A percentile compares a stretch with the other conserved stretches of the same genome.
These are phyloP conservation scores for Cladosporium sp. DNA, from an alignment of 2,329 filamentous ascomycete species.

Conservation along the genomic window DNA sequence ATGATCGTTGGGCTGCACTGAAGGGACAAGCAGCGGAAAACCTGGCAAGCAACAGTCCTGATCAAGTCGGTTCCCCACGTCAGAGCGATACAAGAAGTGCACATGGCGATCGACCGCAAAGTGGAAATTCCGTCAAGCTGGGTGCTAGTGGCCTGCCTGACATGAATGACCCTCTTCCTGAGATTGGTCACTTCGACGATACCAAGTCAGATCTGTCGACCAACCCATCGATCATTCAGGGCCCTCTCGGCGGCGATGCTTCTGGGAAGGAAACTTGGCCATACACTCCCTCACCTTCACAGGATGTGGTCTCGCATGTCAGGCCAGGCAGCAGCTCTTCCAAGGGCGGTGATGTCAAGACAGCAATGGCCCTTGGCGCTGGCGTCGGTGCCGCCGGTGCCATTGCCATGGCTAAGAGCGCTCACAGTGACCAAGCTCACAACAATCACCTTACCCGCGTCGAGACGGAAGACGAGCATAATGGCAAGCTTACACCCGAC, in stretches of 20 bases:
- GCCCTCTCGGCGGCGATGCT: conserved; percentile 63
- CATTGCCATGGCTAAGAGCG: conserved; percentile 24
- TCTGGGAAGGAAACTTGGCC: conserved; percentile 50
- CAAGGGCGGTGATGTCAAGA: conserved; percentile 23
- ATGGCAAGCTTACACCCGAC: conserved; percentile 41
- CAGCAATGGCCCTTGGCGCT: conserved; percentile 28
- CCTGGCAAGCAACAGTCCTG: conserved; percentile 23
- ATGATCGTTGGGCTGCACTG: conserved; percentile 40
- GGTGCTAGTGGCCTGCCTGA: conserved; percentile 70
- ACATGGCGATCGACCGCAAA: conserved; percentile 38
- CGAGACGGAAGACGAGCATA: conserved; percentile 37
- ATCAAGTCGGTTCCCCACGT: conserved; percentile 47
- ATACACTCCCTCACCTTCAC: conserved; percentile 34
- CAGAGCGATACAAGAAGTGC: conserved; percentile 45
- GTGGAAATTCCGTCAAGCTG: conserved; percentile 51
- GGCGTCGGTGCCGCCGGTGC: conserved; percentile 29
- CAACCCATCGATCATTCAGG: conserved; percentile 81
- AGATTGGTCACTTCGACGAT: conserved; percentile 67
- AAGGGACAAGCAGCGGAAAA: conserved; percentile 45
- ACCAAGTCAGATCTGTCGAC: conserved; percentile 69
- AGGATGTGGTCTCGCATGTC: conserved; percentile 14
- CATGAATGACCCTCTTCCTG: conserved; percentile 69
- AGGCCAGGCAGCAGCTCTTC: conserved; percentile 24
- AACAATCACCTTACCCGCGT: conserved; percentile 36
- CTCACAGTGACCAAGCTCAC: conserved; percentile 24